phyloP scores from a whole-genome alignment of 306 rosid species.

The Potentilla sterilis region DNA sequence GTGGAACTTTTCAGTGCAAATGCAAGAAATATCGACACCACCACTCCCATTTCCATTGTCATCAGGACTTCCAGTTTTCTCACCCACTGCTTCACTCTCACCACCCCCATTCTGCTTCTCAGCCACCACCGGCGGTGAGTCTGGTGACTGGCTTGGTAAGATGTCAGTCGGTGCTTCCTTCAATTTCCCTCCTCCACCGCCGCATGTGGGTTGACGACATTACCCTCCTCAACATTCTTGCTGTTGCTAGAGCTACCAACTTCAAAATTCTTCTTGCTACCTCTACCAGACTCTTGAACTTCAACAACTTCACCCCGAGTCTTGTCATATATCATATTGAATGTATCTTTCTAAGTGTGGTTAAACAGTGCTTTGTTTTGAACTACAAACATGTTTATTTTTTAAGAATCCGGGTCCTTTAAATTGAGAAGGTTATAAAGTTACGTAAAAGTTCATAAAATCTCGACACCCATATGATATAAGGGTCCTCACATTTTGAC shows the following conservation, averaged over 20 bases:
- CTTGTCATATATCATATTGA: neutral
- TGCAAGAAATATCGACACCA: conserved; percentile 2
- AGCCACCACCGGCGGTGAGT: neutral
- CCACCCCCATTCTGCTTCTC: conserved; percentile 23
- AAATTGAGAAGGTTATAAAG: too few relatives aligned
- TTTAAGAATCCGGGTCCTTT: too few relatives aligned
- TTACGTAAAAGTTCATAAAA: too few relatives aligned
- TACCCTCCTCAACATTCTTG: conserved; percentile 16
- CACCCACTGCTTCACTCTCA: conserved; percentile 27
- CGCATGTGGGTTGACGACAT: neutral
- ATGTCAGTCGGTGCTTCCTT: too few relatives aligned
- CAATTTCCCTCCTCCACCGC: too few relatives aligned
- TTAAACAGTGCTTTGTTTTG: neutral
- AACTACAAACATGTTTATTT: neutral
- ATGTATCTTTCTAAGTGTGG: neutral
- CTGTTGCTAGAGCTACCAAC: conserved; percentile 7
- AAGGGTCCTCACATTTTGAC: too few relatives aligned
- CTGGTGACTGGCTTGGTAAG: conserved; percentile 28
- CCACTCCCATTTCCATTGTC: neutral
- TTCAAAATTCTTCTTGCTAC: conserved; percentile 18
- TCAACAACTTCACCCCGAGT: conserved; percentile 26
- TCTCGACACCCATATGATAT: too few relatives aligned
- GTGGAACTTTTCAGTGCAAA: neutral
- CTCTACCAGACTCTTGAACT: conserved; percentile 32
- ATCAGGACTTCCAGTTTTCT: conserved; percentile 23